Evolutionary conservation across 164 flowering plant species (phyloP).

Genomic region (Chloranthus sessilifolius): DNA sequence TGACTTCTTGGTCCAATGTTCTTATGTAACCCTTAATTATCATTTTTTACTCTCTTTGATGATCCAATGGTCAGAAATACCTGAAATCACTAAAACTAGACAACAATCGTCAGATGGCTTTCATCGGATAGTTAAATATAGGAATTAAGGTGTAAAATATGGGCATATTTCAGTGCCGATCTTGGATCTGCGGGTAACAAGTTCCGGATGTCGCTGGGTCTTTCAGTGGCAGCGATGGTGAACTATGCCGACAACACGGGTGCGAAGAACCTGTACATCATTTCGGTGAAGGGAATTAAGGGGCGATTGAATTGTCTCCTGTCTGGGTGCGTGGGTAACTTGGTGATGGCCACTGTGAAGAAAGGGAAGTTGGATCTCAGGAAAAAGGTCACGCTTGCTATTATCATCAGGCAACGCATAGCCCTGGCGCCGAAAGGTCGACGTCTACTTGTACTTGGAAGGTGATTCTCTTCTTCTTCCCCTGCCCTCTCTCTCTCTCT

Average conservation of each 20-base stretch:
- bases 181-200: slow-evolving; percentile 67
- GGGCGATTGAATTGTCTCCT: slow-evolving; percentile 63
- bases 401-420: slow-evolving; percentile 71
- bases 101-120: too few relatives aligned
- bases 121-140: too few relatives aligned
- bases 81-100: too few relatives aligned
- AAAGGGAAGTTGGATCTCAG: slow-evolving; percentile 73
- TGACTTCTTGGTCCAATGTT: too few relatives aligned
- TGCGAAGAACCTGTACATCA: slow-evolving; percentile 70
- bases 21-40: too few relatives aligned
- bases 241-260: slow-evolving; percentile 77
- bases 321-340: slow-evolving; percentile 67
- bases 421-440: slow-evolving; percentile 82
- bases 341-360: slow-evolving; percentile 80
- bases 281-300: slow-evolving; percentile 71
- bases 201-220: slow-evolving; percentile 77
- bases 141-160: too few relatives aligned
- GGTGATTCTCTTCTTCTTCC: slow-evolving; percentile 20
- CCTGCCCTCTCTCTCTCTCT: too few relatives aligned
- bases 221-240: slow-evolving; percentile 72
- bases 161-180: too few relatives aligned
- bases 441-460: slow-evolving; percentile 68
- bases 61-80: too few relatives aligned
- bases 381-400: slow-evolving; percentile 76
- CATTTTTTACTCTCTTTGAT: too few relatives aligned